Evolutionary conservation across 2,329 filamentous ascomycete genomes (phyloP).

Genomic region (Colletotrichum sp.): DNA sequence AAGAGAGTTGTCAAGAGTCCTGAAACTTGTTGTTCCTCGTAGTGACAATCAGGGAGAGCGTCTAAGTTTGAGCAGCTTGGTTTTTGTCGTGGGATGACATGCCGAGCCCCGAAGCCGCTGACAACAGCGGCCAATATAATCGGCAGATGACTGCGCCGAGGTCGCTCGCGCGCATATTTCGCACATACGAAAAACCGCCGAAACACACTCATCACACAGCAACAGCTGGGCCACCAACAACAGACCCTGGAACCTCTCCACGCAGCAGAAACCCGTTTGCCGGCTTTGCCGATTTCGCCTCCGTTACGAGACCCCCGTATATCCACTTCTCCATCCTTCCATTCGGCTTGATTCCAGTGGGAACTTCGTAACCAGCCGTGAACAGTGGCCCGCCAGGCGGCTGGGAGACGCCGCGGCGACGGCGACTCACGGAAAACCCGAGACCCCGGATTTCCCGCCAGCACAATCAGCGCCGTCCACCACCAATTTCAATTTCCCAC

Average conservation of each 20-base stretch:
- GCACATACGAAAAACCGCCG: background rate
- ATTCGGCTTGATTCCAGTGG: background rate
- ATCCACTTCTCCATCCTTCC: background rate
- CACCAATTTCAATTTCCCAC: background rate
- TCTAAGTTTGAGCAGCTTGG: background rate
- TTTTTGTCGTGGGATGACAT: background rate
- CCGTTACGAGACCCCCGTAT: background rate
- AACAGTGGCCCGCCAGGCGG: background rate
- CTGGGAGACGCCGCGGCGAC: background rate
- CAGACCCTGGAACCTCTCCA: background rate
- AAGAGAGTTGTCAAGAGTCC: background rate
- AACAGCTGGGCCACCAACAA: background rate
- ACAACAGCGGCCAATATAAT: background rate
- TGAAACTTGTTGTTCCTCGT: background rate
- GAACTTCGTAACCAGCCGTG: background rate
- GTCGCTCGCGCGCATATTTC: background rate
- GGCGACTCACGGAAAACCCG: background rate
- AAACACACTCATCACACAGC: background rate
- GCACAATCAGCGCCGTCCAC: background rate
- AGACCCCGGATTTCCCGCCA: background rate
- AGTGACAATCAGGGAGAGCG: background rate
- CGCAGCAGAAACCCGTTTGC: background rate
- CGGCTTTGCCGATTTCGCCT: constrained; percentile 2
- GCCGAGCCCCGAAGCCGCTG: background rate
- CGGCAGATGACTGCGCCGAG: background rate